These are phyloP conservation scores for Ramaria sp. DNA, from an alignment of 768 basidiomycete genomes.

Conservation along the genomic window DNA sequence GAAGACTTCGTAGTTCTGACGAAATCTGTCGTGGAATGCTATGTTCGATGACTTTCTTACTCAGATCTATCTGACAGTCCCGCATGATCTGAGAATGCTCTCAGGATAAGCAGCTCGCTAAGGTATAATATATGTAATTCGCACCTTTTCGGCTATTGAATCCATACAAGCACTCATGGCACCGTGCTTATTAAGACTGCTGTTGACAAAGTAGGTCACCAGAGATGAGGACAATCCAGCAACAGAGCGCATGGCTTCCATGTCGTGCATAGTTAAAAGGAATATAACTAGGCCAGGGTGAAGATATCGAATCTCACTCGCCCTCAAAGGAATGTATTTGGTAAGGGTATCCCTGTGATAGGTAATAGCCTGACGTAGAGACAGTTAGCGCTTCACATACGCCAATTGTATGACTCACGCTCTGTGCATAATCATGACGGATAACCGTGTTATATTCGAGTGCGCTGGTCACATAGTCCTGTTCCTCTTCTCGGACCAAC, in stretches of 20 bases:
- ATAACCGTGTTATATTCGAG: constrained; percentile 90
- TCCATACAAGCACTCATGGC: constrained; percentile 72
- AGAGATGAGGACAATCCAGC: constrained; percentile 72
- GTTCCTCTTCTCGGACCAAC: constrained; percentile 70
- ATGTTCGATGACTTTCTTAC: constrained; percentile 67
- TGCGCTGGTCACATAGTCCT: constrained; percentile 76
- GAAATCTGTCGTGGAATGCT: constrained; percentile 59
- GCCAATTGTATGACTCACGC: constrained; percentile 31
- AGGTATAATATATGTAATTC: background rate
- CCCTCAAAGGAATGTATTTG: constrained; percentile 52
- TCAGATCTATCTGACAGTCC: constrained; percentile 61
- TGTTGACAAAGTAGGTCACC: constrained; percentile 80
- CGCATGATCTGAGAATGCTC: constrained; percentile 53
- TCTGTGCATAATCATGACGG: constrained; percentile 71
- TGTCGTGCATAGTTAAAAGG: constrained; percentile 72
- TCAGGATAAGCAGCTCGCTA: background rate
- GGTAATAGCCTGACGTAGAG: constrained; percentile 42
- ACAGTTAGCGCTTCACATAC: background rate
- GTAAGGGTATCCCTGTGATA: constrained; percentile 57
- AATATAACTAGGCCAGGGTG: constrained; percentile 80
- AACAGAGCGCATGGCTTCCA: constrained; percentile 79
- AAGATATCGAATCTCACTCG: constrained; percentile 60
- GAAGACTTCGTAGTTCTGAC: constrained; percentile 60
- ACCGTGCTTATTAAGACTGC: constrained; percentile 63
- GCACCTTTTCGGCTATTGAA: constrained; percentile 74